A percentile compares a stretch with the other conserved stretches of the same genome.
phyloP scores from a whole-genome alignment of 306 rosid genomes.

The Malus sieversii region DNA sequence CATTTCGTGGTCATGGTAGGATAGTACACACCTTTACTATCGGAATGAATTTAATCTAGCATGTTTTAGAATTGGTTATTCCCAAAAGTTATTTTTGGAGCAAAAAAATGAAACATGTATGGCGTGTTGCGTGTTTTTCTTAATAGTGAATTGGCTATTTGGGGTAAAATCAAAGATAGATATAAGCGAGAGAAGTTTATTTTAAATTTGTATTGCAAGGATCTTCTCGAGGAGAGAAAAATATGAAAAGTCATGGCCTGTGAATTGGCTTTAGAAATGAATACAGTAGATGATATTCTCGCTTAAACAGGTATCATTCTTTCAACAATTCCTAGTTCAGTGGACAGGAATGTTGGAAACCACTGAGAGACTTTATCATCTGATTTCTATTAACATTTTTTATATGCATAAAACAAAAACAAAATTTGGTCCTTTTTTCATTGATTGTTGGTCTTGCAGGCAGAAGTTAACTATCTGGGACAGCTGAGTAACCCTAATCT shows the following conservation, averaged over 20 bases:
- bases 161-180: background rate
- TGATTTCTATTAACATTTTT: background rate
- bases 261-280: background rate
- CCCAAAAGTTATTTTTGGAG: background rate
- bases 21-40: background rate
- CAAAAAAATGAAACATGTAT: background rate
- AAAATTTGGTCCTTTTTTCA: background rate
- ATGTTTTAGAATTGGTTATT: background rate
- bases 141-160: background rate
- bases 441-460: slow-evolving; percentile 39
- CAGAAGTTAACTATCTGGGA: slow-evolving; percentile 91
- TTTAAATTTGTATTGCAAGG: background rate
- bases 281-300: background rate
- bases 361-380: background rate
- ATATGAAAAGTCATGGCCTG: background rate
- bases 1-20: background rate
- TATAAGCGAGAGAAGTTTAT: background rate
- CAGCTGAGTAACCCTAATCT: slow-evolving; percentile 88
- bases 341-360: background rate
- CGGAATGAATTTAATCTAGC: background rate
- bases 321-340: background rate
- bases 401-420: background rate
- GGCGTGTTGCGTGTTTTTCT: background rate
- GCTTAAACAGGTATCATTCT: background rate
- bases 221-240: background rate